Base-by-base conservation (phyloP, 2,329 filamentous ascomycete species). In the Fusarium marasasianum region DNA sequence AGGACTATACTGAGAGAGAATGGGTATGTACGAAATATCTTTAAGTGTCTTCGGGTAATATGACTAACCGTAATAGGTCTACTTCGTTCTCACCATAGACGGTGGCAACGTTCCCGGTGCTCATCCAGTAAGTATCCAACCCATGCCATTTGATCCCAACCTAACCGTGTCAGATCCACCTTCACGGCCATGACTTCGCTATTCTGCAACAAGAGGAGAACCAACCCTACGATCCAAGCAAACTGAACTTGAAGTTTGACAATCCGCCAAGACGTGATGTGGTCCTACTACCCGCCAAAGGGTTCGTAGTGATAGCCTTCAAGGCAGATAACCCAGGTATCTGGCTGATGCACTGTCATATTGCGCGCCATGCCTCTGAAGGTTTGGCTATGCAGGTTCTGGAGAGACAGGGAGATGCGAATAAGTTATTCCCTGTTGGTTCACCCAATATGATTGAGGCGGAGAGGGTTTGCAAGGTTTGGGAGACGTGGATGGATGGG, bases 221-320 rank as follows among this genome's bases (percentile, higher is more conserved):
- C 18, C 45, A 71, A 24, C 2, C 40, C 13, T 69, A 72, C 31
- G 55, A 78, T 15, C 65, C 69, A 0, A 66, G 59, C 13, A 71
- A 47, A 6, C 59, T 77, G 0, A 59, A 78, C 5, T 63, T 78
- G 2, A 74, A 51, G 8, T 57, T 76, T 8, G 69, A 76, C 56
- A 89, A 89, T 74, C 86, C 87, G 3, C 84, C 85, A 15, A 84
- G 87, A 14, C 83, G 87, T 26, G 87, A 89, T 73, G 85, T 87
- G 10, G 86, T 86, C 3, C 83, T 86, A 47, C 79, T 89, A 1
- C 83, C 82, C 1, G n/a, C n/a, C n/a, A n/a, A n/a, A n/a, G n/a
- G n/a, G n/a, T 85, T 85, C 72, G 63, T 87, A 8, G 83, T 87
- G 13, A 81, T 89, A 40, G 86, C 85, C 7, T 85, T 88, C 71